phyloP scores from a whole-genome alignment of 1,284 basidiomycete genomes.

The Ustilago xerochloae region DNA sequence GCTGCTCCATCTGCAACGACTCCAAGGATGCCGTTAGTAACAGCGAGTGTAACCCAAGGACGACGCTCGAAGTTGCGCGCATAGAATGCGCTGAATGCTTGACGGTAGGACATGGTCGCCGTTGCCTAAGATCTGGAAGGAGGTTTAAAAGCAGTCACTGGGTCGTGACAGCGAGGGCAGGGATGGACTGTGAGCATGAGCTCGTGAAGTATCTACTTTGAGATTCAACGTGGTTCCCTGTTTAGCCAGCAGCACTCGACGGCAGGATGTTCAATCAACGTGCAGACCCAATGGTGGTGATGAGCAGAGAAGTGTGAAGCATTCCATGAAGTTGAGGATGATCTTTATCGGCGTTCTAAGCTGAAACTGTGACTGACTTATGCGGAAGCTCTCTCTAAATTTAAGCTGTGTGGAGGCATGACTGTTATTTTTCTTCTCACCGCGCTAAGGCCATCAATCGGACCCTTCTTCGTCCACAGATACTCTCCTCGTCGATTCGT shows the following conservation, averaged over 20 bases:
- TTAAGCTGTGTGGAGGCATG: slow-evolving; percentile 42
- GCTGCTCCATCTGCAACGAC: slow-evolving; percentile 63
- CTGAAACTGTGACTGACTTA: too few species aligned
- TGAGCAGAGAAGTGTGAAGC: too few species aligned
- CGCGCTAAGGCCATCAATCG: slow-evolving; percentile 18
- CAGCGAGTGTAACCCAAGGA: slow-evolving; percentile 64
- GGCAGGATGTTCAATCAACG: too few species aligned
- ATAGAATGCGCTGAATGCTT: slow-evolving; percentile 60
- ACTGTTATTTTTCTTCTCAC: slow-evolving; percentile 15
- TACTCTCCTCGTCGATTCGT: not conserved
- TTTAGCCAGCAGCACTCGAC: too few species aligned
- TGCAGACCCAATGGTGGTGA: too few species aligned
- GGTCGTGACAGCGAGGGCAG: not conserved
- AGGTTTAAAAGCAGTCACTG: not conserved
- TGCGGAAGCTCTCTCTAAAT: too few species aligned
- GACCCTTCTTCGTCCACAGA: not conserved
- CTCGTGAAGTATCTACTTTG: too few species aligned
- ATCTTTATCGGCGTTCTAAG: too few species aligned
- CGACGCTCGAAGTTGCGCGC: slow-evolving; percentile 57
- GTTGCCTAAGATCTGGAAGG: not conserved
- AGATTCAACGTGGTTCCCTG: too few species aligned
- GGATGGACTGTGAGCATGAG: too few species aligned
- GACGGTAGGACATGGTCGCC: slow-evolving; percentile 38
- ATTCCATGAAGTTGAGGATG: too few species aligned
- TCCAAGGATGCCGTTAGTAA: slow-evolving; percentile 62